A percentile compares a stretch with the other conserved stretches of the same genome.
Conservation (phyloP, 257 asterid species). For the Fraxinus anomala region DNA sequence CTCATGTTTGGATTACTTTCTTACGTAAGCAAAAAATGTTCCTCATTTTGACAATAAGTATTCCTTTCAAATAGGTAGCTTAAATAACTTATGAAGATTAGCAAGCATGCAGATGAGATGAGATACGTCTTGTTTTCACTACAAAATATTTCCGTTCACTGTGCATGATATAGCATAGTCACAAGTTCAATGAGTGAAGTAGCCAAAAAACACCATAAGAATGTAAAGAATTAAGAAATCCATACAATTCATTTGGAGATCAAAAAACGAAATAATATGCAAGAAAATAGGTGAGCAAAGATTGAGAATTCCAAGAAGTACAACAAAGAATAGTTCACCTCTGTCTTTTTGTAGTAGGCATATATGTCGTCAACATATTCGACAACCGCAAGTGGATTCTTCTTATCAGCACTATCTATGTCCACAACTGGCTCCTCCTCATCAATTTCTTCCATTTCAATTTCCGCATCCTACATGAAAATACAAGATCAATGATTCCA, state of each 20-base stretch:
- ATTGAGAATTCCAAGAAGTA: background rate
- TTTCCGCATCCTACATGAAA: slow-evolving; percentile 35
- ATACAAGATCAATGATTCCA: background rate
- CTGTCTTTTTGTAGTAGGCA: slow-evolving; percentile 35
- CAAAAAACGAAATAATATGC: background rate
- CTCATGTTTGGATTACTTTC: background rate
- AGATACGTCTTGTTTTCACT: background rate
- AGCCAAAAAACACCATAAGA: too few species aligned
- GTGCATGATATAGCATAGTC: background rate
- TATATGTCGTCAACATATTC: slow-evolving; percentile 44
- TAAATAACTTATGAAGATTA: background rate
- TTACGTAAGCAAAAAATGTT: background rate
- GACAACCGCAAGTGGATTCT: slow-evolving; percentile 35
- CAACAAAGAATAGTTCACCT: slow-evolving; percentile 30
- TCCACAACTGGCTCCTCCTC: slow-evolving; percentile 32
- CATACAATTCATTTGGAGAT: background rate
- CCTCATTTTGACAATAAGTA: background rate
- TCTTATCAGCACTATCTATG: slow-evolving; percentile 43
- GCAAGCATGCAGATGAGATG: background rate
- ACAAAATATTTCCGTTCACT: background rate
- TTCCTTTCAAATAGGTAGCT: too few species aligned
- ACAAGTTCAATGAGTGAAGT: background rate
- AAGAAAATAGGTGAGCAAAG: background rate
- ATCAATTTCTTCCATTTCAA: slow-evolving; percentile 36
- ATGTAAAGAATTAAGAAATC: background rate